Base-by-base conservation (phyloP, 495 filamentous ascomycete genomes). In the Aspergillus sclerotiicarbonarius region DNA sequence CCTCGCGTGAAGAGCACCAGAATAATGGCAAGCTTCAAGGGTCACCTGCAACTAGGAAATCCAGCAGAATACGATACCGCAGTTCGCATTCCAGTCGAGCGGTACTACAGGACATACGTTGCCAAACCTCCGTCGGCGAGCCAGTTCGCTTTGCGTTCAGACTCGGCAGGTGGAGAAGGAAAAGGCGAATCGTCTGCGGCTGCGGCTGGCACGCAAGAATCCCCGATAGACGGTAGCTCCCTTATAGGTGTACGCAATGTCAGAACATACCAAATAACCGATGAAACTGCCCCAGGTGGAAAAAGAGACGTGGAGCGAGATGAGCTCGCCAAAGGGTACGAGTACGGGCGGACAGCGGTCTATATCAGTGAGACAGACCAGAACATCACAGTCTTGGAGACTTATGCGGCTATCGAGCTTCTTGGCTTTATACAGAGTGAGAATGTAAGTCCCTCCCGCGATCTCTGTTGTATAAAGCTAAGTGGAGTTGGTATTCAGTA, bases 331-430 rank as follows among this genome's bases (percentile, higher is more conserved):
- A 96, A 90, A 66, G 95, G 95, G 0, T 99, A 94, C 66, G 88
- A 90, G 64, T 99, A 98, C 71, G 95, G 95, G 53, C 82, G 90
- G 39, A 96, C 93, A 0, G 90, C 90, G 0, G 92, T 98, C 1
- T 87, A 88, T 60, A 96, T 99, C 63, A 88, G 82, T 62, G 86
- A 89, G 59, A 87, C 87, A 1, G 95, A 99, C 58, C 79, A 87
- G 60, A 87, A 90, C 48, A 80, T 96, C 51, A 92, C 89, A 3
- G 90, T 85, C 51, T 76, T 96, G 31, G 87, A 95, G 61, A 95
- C 92, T 0, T 78, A 73, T 32, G 82, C 89, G 20, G 77, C 82
- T 10, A 80, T 97, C 57, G 87, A 90, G 3, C 84, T 98, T 21
- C 76, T 98, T 55, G 95, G 95, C 3, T 99, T 99, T 62, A 76